phyloP scores from a whole-genome alignment of 305 asterid species.

The Fraxinus sp. region DNA sequence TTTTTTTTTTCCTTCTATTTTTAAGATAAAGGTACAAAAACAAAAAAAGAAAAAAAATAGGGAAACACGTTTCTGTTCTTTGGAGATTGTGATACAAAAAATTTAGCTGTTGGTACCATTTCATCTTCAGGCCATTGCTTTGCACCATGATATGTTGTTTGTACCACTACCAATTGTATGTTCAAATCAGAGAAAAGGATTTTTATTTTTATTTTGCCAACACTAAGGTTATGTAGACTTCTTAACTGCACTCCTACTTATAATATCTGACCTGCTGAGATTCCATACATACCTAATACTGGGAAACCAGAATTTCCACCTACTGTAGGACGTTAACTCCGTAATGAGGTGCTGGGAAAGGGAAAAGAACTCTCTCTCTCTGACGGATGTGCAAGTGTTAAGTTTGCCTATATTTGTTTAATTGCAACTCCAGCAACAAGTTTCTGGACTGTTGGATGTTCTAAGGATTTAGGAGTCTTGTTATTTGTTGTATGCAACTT shows the following conservation, averaged over 20 bases:
- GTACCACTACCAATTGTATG: neutral
- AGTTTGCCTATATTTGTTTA: neutral
- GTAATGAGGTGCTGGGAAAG: constrained; percentile 2
- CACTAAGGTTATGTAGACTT: neutral
- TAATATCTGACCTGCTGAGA: constrained; percentile 4
- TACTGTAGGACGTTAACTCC: neutral
- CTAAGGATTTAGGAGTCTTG: neutral
- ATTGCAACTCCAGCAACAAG: neutral
- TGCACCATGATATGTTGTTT: neutral
- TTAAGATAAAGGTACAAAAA: neutral
- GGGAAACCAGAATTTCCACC: neutral
- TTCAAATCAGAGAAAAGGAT: neutral
- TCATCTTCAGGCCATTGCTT: constrained; percentile 4
- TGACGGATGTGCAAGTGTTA: neutral
- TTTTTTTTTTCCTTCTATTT: neutral
- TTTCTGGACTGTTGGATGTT: neutral
- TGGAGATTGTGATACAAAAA: constrained; percentile 11
- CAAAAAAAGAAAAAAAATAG: too few species aligned
- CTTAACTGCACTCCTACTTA: neutral
- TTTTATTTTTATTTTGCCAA: neutral
- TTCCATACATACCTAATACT: neutral
- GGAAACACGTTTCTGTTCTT: neutral
- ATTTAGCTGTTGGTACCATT: constrained; percentile 4
- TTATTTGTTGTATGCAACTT: constrained; percentile 3
- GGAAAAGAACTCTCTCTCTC: neutral